Base-by-base conservation (phyloP, 2,329 filamentous ascomycete genomes). In the Trichoderma atroviride region DNA sequence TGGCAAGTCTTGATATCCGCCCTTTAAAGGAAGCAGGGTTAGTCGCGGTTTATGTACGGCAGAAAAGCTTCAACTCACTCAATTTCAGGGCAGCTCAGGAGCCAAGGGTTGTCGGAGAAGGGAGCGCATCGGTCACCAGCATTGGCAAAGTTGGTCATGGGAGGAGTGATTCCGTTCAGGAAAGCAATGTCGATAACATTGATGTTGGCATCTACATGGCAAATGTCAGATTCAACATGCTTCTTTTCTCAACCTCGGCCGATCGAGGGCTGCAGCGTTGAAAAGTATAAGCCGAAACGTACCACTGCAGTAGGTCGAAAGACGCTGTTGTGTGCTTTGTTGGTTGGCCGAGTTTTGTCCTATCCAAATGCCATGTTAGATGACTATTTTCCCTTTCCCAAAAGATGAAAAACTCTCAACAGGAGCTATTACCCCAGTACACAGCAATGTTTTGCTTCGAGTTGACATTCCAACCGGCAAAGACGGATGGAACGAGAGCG, bases 181-280 rank as follows among this genome's bases (percentile, higher is more conserved):
- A 92, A 92, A 1, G 89, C 85, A 61, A 92, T 74, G 1, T 88
- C 86, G 63, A 92, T 88, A 69, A 91, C 82, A 74, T 87, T 80
- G 56, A 87, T 77, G 64, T 86, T 76, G 14, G 79, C 77, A 72
- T 85, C 84, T 82, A 58, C 3, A 47, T 24, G 14, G 10, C 0
- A 40, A 16, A 4, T 27, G 31, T 66, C 24, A 68, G 55, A n/a
- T 68, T 47, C 14, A 50, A 24, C 6, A 24, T 62, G 11, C 24
- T 13, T 14, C 1, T 40, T 24, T 47, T 64, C 7, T 33, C 6
- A 13, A 1, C 4, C 4, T n/a, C 16, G 16, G 13, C 10, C 5
- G 29, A 5, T 10, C 22, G 13, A 14, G 10, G 9, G 19, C 2
- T 37, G n/a, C 6, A 31, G 29, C 31, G 6, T 24, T n/a, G 6